Evolutionary conservation across 2,329 filamentous ascomycete genomes (phyloP), one percentile per base, ranked within the genome.

Genomic region (Botrytis galanthina): DNA sequence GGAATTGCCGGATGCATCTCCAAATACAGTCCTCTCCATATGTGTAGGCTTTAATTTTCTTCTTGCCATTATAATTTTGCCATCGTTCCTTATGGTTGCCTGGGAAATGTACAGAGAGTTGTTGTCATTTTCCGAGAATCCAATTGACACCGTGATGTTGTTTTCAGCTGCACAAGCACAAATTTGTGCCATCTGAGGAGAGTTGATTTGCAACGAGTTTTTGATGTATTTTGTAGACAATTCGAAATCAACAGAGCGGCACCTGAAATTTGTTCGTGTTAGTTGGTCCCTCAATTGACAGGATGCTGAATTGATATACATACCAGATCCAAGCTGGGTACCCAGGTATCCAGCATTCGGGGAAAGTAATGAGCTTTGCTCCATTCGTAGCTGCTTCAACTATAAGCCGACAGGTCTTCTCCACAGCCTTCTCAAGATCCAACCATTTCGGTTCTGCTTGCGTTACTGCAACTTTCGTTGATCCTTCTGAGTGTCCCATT

Each of bases 401-500:
- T 75, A 91, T 89, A 70, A 90, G 82, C 0, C 80, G 77, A 76
- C 87, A 86, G 6, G 89, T 89, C 79, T 91, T 91, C 1, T 83
- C 79, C 1, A 91, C 85, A 2, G 84, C 83, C 0, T 79, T 85
- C 16, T 85, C 81, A 4, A 91, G 84, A 76, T 91, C 86, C 6
- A 90, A 82, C 88, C 88, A 91, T 1, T 83, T 84, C 0, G 88
- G 87, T 79, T 90, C 89, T 8, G 86, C 85, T 77, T 91, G 88
- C 0, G 86, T 84, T 10, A 86, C 86, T 35, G 84, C 86, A 10
- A 87, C 51, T 46, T 39, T 46, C 22, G 57, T 48, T 35, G 35
- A 35, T 16, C 32, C 4, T 20, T 51, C 14, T 67, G 1, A 67
- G 7, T 37, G 35, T 29, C 16, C 26, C 46, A 54, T 39, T 4